A percentile compares a stretch with the other conserved stretches of the same genome.
Conservation (phyloP, 2,329 filamentous ascomycete species). For the Juglanconis oblonga region DNA sequence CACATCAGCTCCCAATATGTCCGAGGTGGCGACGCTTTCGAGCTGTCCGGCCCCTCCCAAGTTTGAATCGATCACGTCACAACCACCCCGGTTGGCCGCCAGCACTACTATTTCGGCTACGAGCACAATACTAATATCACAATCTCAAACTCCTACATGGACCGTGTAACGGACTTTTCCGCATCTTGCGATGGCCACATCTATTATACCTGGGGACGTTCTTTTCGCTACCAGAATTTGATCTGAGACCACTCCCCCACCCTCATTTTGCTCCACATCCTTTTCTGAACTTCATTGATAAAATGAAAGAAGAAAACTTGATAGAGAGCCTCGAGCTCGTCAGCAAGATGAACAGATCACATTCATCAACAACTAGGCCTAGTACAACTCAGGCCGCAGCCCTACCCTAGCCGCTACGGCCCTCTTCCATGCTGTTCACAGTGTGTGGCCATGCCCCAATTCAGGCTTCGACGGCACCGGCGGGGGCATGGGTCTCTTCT, state of each 20-base stretch:
- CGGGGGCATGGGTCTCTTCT: no score
- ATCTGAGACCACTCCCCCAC: no score
- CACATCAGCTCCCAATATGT: slow-evolving; percentile 31
- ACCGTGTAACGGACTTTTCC: slow-evolving; percentile 52
- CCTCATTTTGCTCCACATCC: no score
- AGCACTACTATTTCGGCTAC: slow-evolving; percentile 58
- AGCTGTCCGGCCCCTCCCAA: slow-evolving; percentile 26
- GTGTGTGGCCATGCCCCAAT: slow-evolving; percentile 44
- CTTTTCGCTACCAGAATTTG: no score
- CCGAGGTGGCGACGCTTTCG: slow-evolving; percentile 10
- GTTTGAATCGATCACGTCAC: slow-evolving; percentile 52
- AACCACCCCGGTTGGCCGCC: slow-evolving; percentile 55
- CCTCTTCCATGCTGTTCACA: slow-evolving; percentile 58
- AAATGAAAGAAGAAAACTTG: no score
- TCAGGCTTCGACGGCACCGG: no score
- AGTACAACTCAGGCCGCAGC: slow-evolving; percentile 53
- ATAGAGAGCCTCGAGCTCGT: slow-evolving; percentile 48
- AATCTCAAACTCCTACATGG: slow-evolving; percentile 58
- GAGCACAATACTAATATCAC: slow-evolving; percentile 51
- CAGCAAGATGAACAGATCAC: slow-evolving; percentile 55
- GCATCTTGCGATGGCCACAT: slow-evolving; percentile 57
- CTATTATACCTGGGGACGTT: slow-evolving; percentile 41
- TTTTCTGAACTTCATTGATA: no score
- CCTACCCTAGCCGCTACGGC: slow-evolving; percentile 57
- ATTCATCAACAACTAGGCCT: slow-evolving; percentile 57